Conservation (phyloP, 1,284 basidiomycete genomes). For the Lignosus rhinocerotis region DNA sequence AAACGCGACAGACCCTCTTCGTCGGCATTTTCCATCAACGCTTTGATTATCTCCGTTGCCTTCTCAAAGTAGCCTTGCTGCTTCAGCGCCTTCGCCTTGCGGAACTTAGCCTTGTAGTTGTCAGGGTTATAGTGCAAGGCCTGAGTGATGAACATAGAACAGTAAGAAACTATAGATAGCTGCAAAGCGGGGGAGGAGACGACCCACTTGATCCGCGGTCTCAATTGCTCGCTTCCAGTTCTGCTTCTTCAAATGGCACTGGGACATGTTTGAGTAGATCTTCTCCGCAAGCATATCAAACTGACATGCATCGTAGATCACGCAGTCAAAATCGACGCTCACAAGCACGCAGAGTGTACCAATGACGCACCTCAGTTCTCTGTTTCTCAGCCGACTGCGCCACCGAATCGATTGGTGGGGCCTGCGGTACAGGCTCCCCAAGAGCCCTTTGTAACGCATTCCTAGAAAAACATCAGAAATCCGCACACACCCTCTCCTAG, state of each 20-base stretch:
- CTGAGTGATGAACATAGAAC: slow-evolving; percentile 41
- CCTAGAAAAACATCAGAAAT: slow-evolving; percentile 5
- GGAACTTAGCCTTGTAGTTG: slow-evolving; percentile 76
- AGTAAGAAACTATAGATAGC: no score
- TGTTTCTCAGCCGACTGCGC: slow-evolving; percentile 31
- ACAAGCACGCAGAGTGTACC: not conserved
- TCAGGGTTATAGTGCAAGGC: slow-evolving; percentile 69
- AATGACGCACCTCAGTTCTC: slow-evolving; percentile 37
- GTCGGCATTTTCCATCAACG: slow-evolving; percentile 62
- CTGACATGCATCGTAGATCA: slow-evolving; percentile 36
- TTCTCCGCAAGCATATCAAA: slow-evolving; percentile 74
- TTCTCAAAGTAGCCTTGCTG: slow-evolving; percentile 76
- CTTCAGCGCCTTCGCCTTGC: slow-evolving; percentile 77
- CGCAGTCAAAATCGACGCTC: not conserved
- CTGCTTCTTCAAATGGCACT: slow-evolving; percentile 72
- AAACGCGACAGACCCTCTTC: slow-evolving; percentile 42
- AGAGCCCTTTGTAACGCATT: slow-evolving; percentile 26
- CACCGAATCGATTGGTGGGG: slow-evolving; percentile 22
- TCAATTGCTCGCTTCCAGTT: slow-evolving; percentile 78
- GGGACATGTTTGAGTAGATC: slow-evolving; percentile 79
- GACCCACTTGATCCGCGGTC: slow-evolving; percentile 68
- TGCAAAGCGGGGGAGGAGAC: not conserved
- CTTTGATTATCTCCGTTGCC: slow-evolving; percentile 61
- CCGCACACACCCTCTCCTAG: not conserved
- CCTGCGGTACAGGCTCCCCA: slow-evolving; percentile 15